Conservation (phyloP, 176 grass and related monocot genomes). For the Carex kokanica region DNA sequence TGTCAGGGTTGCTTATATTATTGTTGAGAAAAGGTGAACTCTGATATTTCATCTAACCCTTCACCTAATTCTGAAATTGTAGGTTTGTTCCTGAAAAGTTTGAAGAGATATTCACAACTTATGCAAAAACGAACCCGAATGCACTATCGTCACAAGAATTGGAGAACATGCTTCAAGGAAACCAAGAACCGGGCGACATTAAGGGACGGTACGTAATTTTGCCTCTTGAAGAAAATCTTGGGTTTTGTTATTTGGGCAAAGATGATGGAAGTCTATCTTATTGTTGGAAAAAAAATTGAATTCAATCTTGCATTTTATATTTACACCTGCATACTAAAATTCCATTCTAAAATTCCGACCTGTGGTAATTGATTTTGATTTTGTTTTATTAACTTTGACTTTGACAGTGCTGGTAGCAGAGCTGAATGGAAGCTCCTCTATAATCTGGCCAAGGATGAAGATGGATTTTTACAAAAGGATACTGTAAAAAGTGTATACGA, state of each 20-base stretch:
- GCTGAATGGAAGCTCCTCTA: constrained; percentile 48
- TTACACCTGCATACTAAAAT: background rate
- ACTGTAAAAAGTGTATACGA: constrained; percentile 45
- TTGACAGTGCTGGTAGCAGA: constrained; percentile 26
- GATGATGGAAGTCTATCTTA: background rate
- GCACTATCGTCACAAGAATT: constrained; percentile 46
- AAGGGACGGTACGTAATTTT: constrained; percentile 40
- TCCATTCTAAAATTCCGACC: background rate
- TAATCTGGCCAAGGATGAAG: constrained; percentile 39
- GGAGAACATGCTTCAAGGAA: constrained; percentile 47
- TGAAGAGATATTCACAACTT: constrained; percentile 66
- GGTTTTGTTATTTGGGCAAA: background rate
- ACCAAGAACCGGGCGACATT: constrained; percentile 39
- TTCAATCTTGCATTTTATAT: background rate
- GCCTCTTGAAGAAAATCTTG: background rate
- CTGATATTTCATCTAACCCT: background rate
- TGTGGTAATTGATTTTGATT: background rate
- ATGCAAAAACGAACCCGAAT: constrained; percentile 52
- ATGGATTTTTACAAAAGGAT: constrained; percentile 63
- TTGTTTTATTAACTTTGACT: background rate
- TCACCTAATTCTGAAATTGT: background rate
- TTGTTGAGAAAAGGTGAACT: background rate
- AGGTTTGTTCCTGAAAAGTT: constrained; percentile 81
- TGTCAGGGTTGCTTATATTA: background rate
- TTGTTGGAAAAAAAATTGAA: background rate